Conservation (phyloP, 2,329 filamentous ascomycete genomes). For the Ceratocystis papillata region DNA sequence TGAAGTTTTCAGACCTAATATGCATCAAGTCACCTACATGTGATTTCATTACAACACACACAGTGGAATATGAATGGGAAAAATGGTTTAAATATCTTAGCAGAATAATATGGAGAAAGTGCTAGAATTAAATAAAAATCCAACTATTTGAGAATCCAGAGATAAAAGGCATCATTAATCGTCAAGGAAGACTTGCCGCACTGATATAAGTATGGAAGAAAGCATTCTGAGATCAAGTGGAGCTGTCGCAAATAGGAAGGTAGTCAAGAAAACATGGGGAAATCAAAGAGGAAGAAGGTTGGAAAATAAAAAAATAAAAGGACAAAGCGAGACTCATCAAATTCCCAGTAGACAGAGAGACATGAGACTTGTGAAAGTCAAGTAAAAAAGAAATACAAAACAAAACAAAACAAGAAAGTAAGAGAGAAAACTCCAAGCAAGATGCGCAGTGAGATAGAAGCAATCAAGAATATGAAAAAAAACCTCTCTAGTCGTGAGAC, state of each 20-base stretch:
- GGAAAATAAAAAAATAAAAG: background rate
- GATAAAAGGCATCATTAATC: conserved; percentile 11
- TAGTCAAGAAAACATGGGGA: background rate
- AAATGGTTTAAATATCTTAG: background rate
- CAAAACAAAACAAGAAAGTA: background rate
- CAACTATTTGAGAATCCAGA: conserved; percentile 2
- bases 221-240: conserved; percentile 2
- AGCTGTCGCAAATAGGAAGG: conserved; percentile 3
- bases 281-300: background rate
- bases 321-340: background rate
- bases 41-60: background rate
- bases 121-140: conserved; percentile 3
- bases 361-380: background rate
- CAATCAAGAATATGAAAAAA: background rate
- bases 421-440: conserved; percentile 6
- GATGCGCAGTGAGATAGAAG: background rate
- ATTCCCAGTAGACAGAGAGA: background rate
- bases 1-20: background rate
- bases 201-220: conserved; percentile 10
- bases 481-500: conserved; percentile 1
- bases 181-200: conserved; percentile 4
- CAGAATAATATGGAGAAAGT: background rate
- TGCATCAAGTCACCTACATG: background rate
- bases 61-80: background rate
- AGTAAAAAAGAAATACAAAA: background rate